A percentile compares a stretch with the other conserved stretches of the same genome.
Evolutionary conservation across 305 asterid species (phyloP).

Genomic region (Rubia tinctorum): DNA sequence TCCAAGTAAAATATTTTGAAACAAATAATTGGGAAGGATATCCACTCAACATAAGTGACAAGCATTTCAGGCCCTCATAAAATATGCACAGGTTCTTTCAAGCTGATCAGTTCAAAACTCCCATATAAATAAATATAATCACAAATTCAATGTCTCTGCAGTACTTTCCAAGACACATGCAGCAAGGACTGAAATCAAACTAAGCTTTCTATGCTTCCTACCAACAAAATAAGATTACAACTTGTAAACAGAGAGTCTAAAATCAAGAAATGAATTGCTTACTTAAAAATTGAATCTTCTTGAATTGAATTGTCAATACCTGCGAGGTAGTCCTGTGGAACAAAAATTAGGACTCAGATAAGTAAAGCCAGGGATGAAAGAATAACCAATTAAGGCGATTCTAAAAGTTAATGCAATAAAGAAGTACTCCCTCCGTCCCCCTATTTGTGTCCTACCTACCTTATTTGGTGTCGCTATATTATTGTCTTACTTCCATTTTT

Average conservation of each 20-base stretch:
- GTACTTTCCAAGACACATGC: background rate
- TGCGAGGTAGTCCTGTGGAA: slow-evolving; percentile 70
- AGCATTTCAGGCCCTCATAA: slow-evolving; percentile 8
- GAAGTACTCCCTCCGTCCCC: too few relatives aligned
- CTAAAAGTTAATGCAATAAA: slow-evolving; percentile 1
- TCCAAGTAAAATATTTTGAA: background rate
- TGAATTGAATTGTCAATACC: slow-evolving; percentile 50
- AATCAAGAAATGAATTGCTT: slow-evolving; percentile 30
- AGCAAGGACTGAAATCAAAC: background rate
- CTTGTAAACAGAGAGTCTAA: slow-evolving; percentile 9
- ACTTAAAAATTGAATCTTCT: slow-evolving; percentile 62
- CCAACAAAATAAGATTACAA: background rate
- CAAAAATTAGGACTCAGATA: slow-evolving; percentile 3
- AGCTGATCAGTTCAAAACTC: background rate
- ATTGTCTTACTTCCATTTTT: too few relatives aligned
- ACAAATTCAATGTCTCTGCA: background rate
- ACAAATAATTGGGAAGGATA: background rate
- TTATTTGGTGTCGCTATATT: too few relatives aligned
- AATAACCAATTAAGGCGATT: background rate
- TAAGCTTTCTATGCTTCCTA: background rate
- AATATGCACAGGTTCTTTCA: background rate
- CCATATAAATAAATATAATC: background rate
- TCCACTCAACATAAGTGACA: slow-evolving; percentile 1
- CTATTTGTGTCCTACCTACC: too few relatives aligned
- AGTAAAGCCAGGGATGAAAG: background rate